These are phyloP conservation scores for Bonia amplexicaulis DNA, from an alignment of 176 grass and related monocot genomes.

Conservation along the genomic window DNA sequence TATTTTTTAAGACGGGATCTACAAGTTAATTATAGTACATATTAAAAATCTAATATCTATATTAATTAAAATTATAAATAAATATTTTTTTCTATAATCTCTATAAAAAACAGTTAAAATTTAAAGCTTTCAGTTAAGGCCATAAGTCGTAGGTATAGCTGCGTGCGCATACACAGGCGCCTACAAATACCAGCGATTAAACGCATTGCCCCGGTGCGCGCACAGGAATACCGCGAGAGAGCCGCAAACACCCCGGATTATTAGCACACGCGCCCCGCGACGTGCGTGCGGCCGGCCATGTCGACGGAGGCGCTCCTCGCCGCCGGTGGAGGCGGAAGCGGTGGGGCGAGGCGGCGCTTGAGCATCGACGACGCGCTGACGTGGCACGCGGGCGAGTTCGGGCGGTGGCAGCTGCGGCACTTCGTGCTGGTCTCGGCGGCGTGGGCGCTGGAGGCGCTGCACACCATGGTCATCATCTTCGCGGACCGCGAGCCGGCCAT, in stretches of 20 bases:
- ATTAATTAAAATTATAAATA: too few species aligned
- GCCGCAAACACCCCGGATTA: not conserved
- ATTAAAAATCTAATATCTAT: too few species aligned
- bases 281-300: not conserved
- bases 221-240: not conserved
- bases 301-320: slow-evolving; percentile 36
- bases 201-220: not conserved
- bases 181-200: not conserved
- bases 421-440: slow-evolving; percentile 72
- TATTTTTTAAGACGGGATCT: too few species aligned
- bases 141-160: too few species aligned
- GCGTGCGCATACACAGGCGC: not conserved
- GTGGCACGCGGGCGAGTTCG: slow-evolving; percentile 69
- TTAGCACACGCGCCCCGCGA: not conserved
- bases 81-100: too few species aligned
- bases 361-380: slow-evolving; percentile 73
- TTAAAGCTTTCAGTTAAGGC: too few species aligned
- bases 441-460: slow-evolving; percentile 85
- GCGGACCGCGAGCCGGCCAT: slow-evolving; percentile 65
- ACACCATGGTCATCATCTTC: slow-evolving; percentile 98
- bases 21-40: too few species aligned
- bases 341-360: slow-evolving; percentile 5
- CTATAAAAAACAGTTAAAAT: too few species aligned
- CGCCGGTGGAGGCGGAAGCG: not conserved
- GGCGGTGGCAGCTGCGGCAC: slow-evolving; percentile 92